Conservation (phyloP, 129 eudicot genomes). For the Cynara cardunculus region DNA sequence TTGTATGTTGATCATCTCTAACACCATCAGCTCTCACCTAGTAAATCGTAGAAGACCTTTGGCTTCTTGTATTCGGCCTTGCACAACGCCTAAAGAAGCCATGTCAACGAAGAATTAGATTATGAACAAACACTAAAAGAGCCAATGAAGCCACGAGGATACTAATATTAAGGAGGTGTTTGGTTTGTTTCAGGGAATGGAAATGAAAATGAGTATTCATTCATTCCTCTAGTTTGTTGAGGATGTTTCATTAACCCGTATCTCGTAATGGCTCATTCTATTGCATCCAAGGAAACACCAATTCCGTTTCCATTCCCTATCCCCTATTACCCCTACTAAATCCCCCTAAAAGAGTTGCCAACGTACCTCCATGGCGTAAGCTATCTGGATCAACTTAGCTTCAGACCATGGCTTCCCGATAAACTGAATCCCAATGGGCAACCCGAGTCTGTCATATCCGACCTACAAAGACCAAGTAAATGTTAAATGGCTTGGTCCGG, state of each 20-base stretch:
- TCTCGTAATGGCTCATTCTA: too few species aligned
- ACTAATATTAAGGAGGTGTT: neutral
- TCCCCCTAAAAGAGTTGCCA: neutral
- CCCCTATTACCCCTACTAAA: too few species aligned
- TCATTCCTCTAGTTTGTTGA: too few species aligned
- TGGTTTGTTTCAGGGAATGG: too few species aligned
- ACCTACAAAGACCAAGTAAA: conserved; percentile 39
- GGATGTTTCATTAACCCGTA: too few species aligned
- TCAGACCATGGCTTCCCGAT: conserved; percentile 97
- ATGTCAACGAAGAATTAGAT: neutral
- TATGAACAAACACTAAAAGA: neutral
- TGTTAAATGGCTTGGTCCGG: neutral
- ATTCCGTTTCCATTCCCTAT: too few species aligned
- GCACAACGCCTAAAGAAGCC: conserved; percentile 53
- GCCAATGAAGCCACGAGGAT: neutral
- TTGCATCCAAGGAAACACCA: too few species aligned
- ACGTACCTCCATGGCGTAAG: conserved; percentile 68
- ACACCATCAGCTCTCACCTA: conserved; percentile 22
- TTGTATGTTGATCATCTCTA: conserved; percentile 10
- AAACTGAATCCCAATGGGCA: conserved; percentile 93
- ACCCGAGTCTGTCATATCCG: conserved; percentile 72
- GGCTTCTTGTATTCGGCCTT: conserved; percentile 65
- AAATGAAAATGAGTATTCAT: too few species aligned
- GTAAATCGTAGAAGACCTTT: conserved; percentile 67
- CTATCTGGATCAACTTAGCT: conserved; percentile 62